A percentile compares a stretch with the other conserved stretches of the same genome.
Conservation (phyloP, 192 early-diverging fungal genomes). For the Entomortierella chlamydospora region DNA sequence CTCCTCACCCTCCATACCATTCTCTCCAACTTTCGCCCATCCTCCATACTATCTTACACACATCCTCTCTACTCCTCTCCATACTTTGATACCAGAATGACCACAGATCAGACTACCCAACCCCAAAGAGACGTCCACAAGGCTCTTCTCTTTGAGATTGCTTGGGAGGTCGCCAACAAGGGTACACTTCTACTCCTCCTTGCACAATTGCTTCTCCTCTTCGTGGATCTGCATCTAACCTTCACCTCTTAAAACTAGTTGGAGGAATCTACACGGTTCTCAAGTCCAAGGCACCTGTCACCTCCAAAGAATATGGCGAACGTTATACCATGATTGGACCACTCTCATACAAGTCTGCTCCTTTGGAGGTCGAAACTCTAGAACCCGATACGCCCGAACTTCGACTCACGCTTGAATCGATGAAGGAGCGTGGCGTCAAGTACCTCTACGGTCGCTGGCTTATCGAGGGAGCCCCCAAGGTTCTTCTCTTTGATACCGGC, state of each 20-base stretch:
- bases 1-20: too few relatives aligned
- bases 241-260: slow-evolving; percentile 59
- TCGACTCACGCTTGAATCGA: slow-evolving; percentile 72
- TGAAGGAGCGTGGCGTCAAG: slow-evolving; percentile 80
- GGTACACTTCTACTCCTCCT: slow-evolving; percentile 61
- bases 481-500: slow-evolving; percentile 89
- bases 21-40: too few relatives aligned
- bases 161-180: slow-evolving; percentile 99
- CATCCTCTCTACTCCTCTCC: too few relatives aligned
- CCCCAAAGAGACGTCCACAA: slow-evolving; percentile 58
- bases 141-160: slow-evolving; percentile 90
- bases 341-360: slow-evolving; percentile 84
- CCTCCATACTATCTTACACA: too few relatives aligned
- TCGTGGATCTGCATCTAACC: not conserved
- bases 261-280: slow-evolving; percentile 99
- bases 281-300: slow-evolving; percentile 97
- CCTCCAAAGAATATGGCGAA: slow-evolving; percentile 92
- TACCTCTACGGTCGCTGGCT: slow-evolving; percentile 95
- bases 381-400: slow-evolving; percentile 77
- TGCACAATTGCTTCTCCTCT: not conserved
- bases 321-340: slow-evolving; percentile 95
- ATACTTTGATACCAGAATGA: too few relatives aligned
- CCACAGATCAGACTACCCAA: too few relatives aligned
- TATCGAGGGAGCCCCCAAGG: slow-evolving; percentile 91
- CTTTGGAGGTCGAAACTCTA: slow-evolving; percentile 90